phyloP scores from a whole-genome alignment of 768 basidiomycete genomes.

The Lactarius evosmus region DNA sequence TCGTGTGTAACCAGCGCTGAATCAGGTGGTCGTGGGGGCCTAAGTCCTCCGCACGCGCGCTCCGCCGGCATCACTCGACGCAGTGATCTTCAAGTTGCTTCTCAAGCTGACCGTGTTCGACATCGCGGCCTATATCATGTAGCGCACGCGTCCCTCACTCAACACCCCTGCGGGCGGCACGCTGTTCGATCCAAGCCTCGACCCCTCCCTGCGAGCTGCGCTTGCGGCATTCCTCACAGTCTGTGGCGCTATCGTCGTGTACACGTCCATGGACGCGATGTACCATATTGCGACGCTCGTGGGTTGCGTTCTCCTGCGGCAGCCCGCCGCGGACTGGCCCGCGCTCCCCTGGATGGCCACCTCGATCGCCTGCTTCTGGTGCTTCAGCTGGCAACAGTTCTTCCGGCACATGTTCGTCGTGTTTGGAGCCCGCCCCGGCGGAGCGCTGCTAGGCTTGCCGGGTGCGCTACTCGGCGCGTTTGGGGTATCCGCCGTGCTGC shows the following conservation, averaged over 20 bases:
- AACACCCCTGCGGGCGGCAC: slow-evolving; percentile 7
- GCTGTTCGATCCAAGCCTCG: slow-evolving; percentile 14
- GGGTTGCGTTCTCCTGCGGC: slow-evolving; percentile 33
- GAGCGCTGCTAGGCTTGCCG: slow-evolving; percentile 42
- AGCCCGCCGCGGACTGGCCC: slow-evolving; percentile 36
- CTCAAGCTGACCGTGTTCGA: slow-evolving; percentile 15
- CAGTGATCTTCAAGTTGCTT: neutral
- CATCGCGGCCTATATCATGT: neutral
- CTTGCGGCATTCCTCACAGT: slow-evolving; percentile 7
- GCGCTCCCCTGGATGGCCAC: slow-evolving; percentile 40
- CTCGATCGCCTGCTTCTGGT: slow-evolving; percentile 41
- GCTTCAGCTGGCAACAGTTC: slow-evolving; percentile 40
- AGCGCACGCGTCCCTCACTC: slow-evolving; percentile 9
- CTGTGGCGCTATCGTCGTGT: slow-evolving; percentile 19
- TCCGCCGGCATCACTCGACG: neutral
- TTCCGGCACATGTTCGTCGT: slow-evolving; percentile 36
- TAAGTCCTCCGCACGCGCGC: neutral
- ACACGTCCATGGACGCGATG: slow-evolving; percentile 19
- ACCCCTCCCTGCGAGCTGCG: neutral
- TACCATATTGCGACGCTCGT: slow-evolving; percentile 31
- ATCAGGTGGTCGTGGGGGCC: slow-evolving; percentile 25
- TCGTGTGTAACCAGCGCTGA: slow-evolving; percentile 22
- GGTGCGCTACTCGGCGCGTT: slow-evolving; percentile 59
- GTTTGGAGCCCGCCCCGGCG: slow-evolving; percentile 36
- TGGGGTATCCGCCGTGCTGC: slow-evolving; percentile 53